A percentile compares a stretch with the other conserved stretches of the same genome.
These are phyloP conservation scores for Bipolaris victoriae DNA, from an alignment of 2,329 filamentous ascomycete genomes.

Conservation along the genomic window DNA sequence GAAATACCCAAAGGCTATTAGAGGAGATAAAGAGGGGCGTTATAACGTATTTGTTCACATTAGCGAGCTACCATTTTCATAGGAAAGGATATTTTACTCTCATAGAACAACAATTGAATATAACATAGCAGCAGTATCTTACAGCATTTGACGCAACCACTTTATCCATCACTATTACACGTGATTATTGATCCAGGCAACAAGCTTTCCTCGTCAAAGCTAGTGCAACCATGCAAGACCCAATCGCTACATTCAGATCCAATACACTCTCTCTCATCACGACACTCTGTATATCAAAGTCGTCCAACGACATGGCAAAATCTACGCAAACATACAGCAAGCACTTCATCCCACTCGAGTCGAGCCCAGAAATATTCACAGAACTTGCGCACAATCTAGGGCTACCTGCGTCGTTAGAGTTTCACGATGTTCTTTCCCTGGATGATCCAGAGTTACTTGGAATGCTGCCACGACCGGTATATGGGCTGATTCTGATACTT, in stretches of 20 bases:
- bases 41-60: neutral
- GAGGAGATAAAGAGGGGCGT: too few relatives aligned
- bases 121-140: neutral
- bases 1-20: too few relatives aligned
- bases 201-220: neutral
- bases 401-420: constrained; percentile 69
- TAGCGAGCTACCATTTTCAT: neutral
- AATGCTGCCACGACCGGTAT: constrained; percentile 82
- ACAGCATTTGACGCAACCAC: neutral
- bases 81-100: neutral
- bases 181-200: neutral
- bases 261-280: neutral
- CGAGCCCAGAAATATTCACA: constrained; percentile 89
- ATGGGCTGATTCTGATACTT: constrained; percentile 90
- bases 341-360: constrained; percentile 55
- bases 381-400: constrained; percentile 82
- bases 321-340: constrained; percentile 15
- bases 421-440: constrained; percentile 89
- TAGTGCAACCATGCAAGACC: neutral
- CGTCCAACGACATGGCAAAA: neutral
- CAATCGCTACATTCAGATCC: neutral
- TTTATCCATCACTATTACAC: neutral
- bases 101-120: neutral
- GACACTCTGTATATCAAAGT: neutral
- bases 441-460: constrained; percentile 79